phyloP scores from a whole-genome alignment of 345 rosid species.

The Linum lewisii region DNA sequence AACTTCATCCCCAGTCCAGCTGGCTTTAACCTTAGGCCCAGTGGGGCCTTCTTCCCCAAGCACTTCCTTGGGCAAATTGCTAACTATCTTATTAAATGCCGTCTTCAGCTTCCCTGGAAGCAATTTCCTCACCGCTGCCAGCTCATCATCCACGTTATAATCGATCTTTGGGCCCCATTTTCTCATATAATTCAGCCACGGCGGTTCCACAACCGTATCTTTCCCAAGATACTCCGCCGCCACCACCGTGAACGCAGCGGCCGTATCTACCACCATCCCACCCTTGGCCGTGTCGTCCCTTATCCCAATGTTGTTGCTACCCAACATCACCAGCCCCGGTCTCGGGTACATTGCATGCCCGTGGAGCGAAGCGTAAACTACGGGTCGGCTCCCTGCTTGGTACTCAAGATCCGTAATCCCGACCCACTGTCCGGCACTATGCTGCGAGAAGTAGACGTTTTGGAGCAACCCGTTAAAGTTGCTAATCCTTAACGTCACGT shows the following conservation, averaged over 20 bases:
- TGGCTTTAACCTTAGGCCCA: conserved; percentile 58
- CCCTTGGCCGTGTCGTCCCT: conserved; percentile 74
- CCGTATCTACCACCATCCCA: conserved; percentile 37
- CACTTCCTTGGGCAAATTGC: conserved; percentile 46
- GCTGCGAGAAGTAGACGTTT: conserved; percentile 49
- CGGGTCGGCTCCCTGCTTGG: conserved; percentile 40
- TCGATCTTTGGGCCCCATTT: conserved; percentile 74
- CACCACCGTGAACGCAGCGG: conserved; percentile 26
- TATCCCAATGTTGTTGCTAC: conserved; percentile 43
- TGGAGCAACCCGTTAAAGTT: conserved; percentile 61
- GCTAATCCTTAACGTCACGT: conserved; percentile 60
- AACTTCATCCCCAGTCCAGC: conserved; percentile 56
- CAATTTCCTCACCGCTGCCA: conserved; percentile 29
- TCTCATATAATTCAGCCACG: conserved; percentile 57
- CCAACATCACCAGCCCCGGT: conserved; percentile 73
- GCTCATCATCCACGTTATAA: conserved; percentile 35
- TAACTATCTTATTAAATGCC: conserved; percentile 35
- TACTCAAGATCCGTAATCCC: conserved; percentile 54
- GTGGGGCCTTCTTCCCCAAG: conserved; percentile 81
- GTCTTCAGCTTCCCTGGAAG: conserved; percentile 40
- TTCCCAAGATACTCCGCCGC: conserved; percentile 48
- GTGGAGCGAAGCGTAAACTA: conserved; percentile 50
- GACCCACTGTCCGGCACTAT: conserved; percentile 64
- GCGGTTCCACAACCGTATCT: conserved; percentile 27
- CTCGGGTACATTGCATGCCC: conserved; percentile 77